Evolutionary conservation across 2,329 filamentous ascomycete species (phyloP).

Genomic region (Fusarium buharicum): DNA sequence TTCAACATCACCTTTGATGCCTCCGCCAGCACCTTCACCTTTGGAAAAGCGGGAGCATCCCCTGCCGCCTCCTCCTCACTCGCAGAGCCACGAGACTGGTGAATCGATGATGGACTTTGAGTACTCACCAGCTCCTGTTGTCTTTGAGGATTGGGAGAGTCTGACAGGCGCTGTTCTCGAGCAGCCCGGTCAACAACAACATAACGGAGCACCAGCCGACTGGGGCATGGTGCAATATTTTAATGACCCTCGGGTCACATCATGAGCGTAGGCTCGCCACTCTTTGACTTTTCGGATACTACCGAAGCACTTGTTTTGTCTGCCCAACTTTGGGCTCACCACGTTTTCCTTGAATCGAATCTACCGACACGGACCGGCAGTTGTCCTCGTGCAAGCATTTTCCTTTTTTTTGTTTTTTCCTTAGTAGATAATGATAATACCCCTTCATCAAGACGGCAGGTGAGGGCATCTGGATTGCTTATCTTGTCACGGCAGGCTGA

Average conservation of each 20-base stretch:
- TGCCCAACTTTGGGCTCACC: slow-evolving; percentile 20
- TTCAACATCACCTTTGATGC: slow-evolving; percentile 49
- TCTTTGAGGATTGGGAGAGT: slow-evolving; percentile 57
- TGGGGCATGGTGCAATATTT: slow-evolving; percentile 54
- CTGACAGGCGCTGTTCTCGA: slow-evolving; percentile 51
- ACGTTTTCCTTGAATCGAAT: slow-evolving; percentile 38
- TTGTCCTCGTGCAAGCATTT: slow-evolving; percentile 37
- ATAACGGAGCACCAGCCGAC: slow-evolving; percentile 29
- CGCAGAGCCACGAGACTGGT: slow-evolving; percentile 34
- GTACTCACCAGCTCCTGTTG: slow-evolving; percentile 52
- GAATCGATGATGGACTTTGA: slow-evolving; percentile 58
- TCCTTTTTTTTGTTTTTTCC: slow-evolving; percentile 33
- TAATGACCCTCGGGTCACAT: slow-evolving; percentile 48
- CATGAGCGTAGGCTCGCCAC: slow-evolving; percentile 39
- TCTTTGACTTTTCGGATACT: slow-evolving; percentile 32
- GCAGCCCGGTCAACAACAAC: slow-evolving; percentile 46
- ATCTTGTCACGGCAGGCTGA: slow-evolving; percentile 39
- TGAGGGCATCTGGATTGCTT: slow-evolving; percentile 43
- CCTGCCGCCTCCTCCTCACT: slow-evolving; percentile 40
- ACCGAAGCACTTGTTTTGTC: slow-evolving; percentile 30
- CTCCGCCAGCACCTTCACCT: slow-evolving; percentile 45
- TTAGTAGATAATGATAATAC: slow-evolving; percentile 52
- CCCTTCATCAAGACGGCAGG: slow-evolving; percentile 45
- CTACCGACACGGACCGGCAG: slow-evolving; percentile 16
- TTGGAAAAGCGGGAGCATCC: slow-evolving; percentile 53